Evolutionary conservation across 2,329 filamentous ascomycete species (phyloP).

Genomic region (Calycina marina): DNA sequence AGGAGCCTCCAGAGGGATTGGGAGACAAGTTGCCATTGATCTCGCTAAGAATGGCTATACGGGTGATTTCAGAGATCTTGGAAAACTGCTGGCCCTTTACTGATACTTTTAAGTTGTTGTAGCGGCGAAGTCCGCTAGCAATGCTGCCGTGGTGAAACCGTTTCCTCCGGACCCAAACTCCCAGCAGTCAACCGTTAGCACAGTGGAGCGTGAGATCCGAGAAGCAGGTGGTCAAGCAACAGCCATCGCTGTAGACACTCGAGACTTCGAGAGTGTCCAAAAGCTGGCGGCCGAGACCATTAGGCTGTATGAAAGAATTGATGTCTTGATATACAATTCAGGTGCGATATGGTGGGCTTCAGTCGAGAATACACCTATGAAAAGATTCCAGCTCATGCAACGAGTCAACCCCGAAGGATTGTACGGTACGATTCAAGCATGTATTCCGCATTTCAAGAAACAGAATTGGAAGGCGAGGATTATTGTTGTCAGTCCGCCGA

Average conservation of each 20-base stretch:
- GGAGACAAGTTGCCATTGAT: slow-evolving; percentile 61
- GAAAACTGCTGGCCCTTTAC: neutral
- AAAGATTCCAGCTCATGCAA: slow-evolving; percentile 69
- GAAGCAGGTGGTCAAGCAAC: slow-evolving; percentile 47
- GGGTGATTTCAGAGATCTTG: slow-evolving; percentile 30
- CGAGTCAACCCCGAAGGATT: slow-evolving; percentile 60
- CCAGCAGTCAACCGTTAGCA: slow-evolving; percentile 60
- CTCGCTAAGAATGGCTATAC: slow-evolving; percentile 56
- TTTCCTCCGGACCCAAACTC: slow-evolving; percentile 74
- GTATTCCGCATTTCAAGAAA: slow-evolving; percentile 48
- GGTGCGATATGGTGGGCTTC: slow-evolving; percentile 78
- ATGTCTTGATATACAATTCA: slow-evolving; percentile 69
- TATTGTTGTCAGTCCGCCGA: slow-evolving; percentile 69
- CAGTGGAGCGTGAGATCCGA: slow-evolving; percentile 59
- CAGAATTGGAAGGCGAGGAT: slow-evolving; percentile 45
- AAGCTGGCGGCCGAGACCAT: slow-evolving; percentile 43
- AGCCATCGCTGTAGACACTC: slow-evolving; percentile 57
- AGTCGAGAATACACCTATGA: slow-evolving; percentile 56
- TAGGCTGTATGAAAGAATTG: slow-evolving; percentile 43
- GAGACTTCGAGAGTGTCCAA: slow-evolving; percentile 43
- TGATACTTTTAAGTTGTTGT: slow-evolving; percentile 34
- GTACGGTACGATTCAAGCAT: slow-evolving; percentile 56
- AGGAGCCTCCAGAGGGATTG: slow-evolving; percentile 68
- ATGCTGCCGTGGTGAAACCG: slow-evolving; percentile 37
- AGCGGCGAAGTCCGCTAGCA: slow-evolving; percentile 58